These are phyloP conservation scores for Plasmopara viticola DNA, from an alignment of 352 stramenopile genomes.

Conservation along the genomic window DNA sequence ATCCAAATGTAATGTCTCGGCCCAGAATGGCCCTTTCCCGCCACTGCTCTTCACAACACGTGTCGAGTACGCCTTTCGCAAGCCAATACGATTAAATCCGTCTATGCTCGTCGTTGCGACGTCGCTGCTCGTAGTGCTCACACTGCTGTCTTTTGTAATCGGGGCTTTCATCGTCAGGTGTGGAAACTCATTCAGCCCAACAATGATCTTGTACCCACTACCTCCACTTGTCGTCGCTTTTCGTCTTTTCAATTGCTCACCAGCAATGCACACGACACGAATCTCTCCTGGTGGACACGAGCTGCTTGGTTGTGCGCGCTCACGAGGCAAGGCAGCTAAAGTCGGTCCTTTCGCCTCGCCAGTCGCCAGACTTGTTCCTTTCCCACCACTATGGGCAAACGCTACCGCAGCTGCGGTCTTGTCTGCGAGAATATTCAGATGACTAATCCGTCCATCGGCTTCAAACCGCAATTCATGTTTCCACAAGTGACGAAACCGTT, in stretches of 20 bases:
- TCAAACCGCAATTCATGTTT: slow-evolving; percentile 80
- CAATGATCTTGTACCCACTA: slow-evolving; percentile 56
- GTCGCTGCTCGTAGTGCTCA: slow-evolving; percentile 13
- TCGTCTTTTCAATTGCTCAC: slow-evolving; percentile 31
- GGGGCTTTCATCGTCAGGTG: slow-evolving; percentile 49
- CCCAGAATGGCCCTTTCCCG: slow-evolving; percentile 59
- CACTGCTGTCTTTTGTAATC: slow-evolving; percentile 10
- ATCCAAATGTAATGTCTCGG: slow-evolving; percentile 67
- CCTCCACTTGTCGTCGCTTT: slow-evolving; percentile 35
- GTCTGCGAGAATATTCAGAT: slow-evolving; percentile 84
- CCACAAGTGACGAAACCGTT: slow-evolving; percentile 77
- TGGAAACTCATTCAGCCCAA: slow-evolving; percentile 70
- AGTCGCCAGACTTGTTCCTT: slow-evolving; percentile 23
- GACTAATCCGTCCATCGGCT: slow-evolving; percentile 67
- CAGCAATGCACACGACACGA: slow-evolving; percentile 74
- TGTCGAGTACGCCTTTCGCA: slow-evolving; percentile 63
- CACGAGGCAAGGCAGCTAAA: slow-evolving; percentile 50
- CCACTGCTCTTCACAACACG: slow-evolving; percentile 45
- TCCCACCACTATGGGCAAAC: slow-evolving; percentile 44
- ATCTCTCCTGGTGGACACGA: slow-evolving; percentile 76
- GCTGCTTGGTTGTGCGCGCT: slow-evolving; percentile 48
- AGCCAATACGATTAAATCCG: slow-evolving; percentile 43
- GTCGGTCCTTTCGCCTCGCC: slow-evolving; percentile 35
- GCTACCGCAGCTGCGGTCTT: slow-evolving; percentile 70
- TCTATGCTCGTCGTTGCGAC: slow-evolving; percentile 25